These are phyloP conservation scores for Aspergillus awamori DNA, from an alignment of 2,329 filamentous ascomycete genomes.

Conservation along the genomic window DNA sequence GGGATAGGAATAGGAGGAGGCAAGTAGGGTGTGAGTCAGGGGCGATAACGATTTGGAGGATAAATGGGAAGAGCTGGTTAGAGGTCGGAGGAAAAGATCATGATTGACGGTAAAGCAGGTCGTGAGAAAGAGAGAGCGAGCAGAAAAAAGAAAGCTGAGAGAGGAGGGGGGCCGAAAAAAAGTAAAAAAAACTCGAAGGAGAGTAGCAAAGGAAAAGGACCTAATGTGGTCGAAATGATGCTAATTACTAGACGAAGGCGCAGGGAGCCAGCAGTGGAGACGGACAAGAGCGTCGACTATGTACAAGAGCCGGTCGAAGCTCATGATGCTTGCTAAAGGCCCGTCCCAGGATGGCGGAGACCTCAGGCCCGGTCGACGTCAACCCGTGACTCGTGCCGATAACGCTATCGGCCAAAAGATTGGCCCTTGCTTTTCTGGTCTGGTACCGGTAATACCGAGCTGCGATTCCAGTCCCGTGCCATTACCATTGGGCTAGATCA, in stretches of 20 bases:
- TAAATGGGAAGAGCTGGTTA: background rate
- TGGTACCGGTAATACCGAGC: conserved; percentile 1
- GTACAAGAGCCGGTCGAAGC: conserved; percentile 1
- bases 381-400: conserved; percentile 11
- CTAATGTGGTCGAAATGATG: background rate
- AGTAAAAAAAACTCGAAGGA: background rate
- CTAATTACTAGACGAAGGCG: conserved; percentile 3
- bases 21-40: background rate
- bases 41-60: background rate
- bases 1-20: background rate
- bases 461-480: background rate
- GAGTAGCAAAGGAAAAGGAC: background rate
- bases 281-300: background rate
- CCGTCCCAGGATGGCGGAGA: background rate
- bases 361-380: background rate
- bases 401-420: background rate
- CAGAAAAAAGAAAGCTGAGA: background rate
- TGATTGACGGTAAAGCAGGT: background rate
- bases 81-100: conserved; percentile 1
- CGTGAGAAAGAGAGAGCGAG: background rate
- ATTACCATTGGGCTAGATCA: background rate
- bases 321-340: background rate
- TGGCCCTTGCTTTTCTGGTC: background rate
- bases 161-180: background rate
- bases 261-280: background rate